These are phyloP conservation scores for Fraxinus floribunda DNA, from an alignment of 305 asterid species.

Conservation along the genomic window DNA sequence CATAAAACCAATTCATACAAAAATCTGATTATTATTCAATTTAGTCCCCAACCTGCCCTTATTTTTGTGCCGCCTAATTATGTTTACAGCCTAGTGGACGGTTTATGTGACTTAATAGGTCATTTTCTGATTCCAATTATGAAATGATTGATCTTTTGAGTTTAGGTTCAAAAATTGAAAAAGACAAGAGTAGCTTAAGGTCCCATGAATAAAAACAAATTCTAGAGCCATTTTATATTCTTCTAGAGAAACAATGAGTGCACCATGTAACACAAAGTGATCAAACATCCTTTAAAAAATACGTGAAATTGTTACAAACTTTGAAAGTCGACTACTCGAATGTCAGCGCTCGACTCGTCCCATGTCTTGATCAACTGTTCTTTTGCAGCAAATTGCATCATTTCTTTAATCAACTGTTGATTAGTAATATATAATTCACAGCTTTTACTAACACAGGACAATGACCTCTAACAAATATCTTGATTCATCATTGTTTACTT, in stretches of 20 bases:
- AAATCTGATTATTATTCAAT: neutral
- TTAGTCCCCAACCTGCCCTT: neutral
- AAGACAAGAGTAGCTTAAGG: slow-evolving; percentile 18
- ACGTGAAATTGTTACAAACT: neutral
- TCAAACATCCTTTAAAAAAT: no score
- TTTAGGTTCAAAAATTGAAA: slow-evolving; percentile 9
- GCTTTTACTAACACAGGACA: slow-evolving; percentile 24
- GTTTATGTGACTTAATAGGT: neutral
- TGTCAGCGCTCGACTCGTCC: neutral
- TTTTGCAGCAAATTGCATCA: neutral
- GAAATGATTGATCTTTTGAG: slow-evolving; percentile 11
- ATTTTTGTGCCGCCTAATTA: neutral
- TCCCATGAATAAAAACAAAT: slow-evolving; percentile 17
- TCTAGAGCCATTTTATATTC: slow-evolving; percentile 14
- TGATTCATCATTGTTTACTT: slow-evolving; percentile 9
- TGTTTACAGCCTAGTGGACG: neutral
- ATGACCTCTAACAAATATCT: slow-evolving; percentile 21
- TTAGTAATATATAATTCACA: slow-evolving; percentile 14
- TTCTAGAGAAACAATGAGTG: slow-evolving; percentile 17
- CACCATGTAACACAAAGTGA: slow-evolving; percentile 21
- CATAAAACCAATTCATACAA: neutral
- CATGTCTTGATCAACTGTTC: neutral
- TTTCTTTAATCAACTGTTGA: slow-evolving; percentile 1
- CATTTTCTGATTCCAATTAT: slow-evolving; percentile 21
- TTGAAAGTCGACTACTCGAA: neutral